Evolutionary conservation across 805 yeast genomes (phyloP).

Genomic region (Candida glaebosa): DNA sequence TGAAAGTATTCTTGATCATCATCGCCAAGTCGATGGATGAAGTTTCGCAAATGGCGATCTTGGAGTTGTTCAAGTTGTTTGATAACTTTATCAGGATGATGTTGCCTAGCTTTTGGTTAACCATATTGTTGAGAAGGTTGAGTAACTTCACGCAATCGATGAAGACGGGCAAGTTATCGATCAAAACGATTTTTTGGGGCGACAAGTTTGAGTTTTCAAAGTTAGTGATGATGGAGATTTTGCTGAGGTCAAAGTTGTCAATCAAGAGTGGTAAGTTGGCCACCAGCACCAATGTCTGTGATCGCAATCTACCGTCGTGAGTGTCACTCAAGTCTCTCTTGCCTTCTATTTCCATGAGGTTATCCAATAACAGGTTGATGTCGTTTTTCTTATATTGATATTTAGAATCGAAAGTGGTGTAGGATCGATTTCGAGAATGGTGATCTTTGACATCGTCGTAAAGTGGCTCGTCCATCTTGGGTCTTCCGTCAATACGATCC

Average conservation of each 20-base stretch:
- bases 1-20: slow-evolving; percentile 71
- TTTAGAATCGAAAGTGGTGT: slow-evolving; percentile 44
- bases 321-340: not conserved
- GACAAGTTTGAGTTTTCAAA: slow-evolving; percentile 66
- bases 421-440: slow-evolving; percentile 43
- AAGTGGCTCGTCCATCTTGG: not conserved
- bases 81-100: slow-evolving; percentile 18
- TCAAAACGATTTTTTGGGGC: slow-evolving; percentile 72
- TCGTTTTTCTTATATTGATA: slow-evolving; percentile 16
- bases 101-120: slow-evolving; percentile 14
- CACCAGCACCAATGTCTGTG: slow-evolving; percentile 4
- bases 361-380: slow-evolving; percentile 23
- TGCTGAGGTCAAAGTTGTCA: slow-evolving; percentile 61
- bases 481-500: not conserved
- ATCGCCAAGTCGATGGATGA: slow-evolving; percentile 70
- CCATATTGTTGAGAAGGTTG: slow-evolving; percentile 19
- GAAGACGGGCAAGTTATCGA: slow-evolving; percentile 79
- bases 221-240: slow-evolving; percentile 63
- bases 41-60: slow-evolving; percentile 61
- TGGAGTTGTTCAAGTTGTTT: slow-evolving; percentile 16
- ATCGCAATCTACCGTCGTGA: not conserved
- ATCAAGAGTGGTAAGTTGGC: slow-evolving; percentile 23
- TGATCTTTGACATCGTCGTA: not conserved
- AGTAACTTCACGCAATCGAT: slow-evolving; percentile 46
- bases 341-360: slow-evolving; percentile 16